phyloP scores from a whole-genome alignment of 768 basidiomycete species.

The Ramaria sp. region DNA sequence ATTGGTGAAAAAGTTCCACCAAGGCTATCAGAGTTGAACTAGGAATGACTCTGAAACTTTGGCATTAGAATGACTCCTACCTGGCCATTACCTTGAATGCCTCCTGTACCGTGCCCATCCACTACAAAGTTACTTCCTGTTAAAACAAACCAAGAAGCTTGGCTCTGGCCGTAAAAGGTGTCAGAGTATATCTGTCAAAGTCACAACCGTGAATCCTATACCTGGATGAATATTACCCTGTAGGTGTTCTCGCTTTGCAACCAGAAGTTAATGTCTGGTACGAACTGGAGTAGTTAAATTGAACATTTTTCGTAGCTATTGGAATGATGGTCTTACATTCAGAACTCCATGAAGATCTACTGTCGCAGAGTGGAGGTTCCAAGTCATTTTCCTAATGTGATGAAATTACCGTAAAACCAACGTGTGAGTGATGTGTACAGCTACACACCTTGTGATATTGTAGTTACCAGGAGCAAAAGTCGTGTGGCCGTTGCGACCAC shows the following conservation, averaged over 20 bases:
- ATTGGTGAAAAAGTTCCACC: constrained; percentile 46
- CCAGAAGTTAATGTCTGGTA: constrained; percentile 45
- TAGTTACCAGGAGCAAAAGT: constrained; percentile 33
- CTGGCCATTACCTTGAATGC: constrained; percentile 51
- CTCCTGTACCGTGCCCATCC: constrained; percentile 44
- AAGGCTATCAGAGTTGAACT: constrained; percentile 23
- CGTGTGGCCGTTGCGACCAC: constrained; percentile 36
- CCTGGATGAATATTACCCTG: constrained; percentile 53
- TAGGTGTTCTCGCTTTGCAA: constrained; percentile 42
- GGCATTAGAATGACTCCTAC: constrained; percentile 15
- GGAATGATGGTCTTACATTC: constrained; percentile 23
- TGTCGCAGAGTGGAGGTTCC: constrained; percentile 32
- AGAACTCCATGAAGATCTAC: constrained; percentile 33
- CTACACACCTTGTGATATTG: constrained; percentile 38
- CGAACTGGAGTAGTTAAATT: constrained; percentile 27
- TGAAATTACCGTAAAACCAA: not conserved
- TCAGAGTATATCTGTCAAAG: not conserved
- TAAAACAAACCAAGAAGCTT: constrained; percentile 56
- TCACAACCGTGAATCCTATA: too few relatives aligned
- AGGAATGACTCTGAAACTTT: not conserved
- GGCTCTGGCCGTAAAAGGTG: constrained; percentile 26
- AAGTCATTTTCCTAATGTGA: constrained; percentile 37
- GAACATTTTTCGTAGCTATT: not conserved
- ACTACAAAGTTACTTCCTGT: constrained; percentile 44
- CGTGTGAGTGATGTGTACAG: not conserved